Evolutionary conservation across 148 eudicot species (phyloP).

Genomic region (Camellia japonica): DNA sequence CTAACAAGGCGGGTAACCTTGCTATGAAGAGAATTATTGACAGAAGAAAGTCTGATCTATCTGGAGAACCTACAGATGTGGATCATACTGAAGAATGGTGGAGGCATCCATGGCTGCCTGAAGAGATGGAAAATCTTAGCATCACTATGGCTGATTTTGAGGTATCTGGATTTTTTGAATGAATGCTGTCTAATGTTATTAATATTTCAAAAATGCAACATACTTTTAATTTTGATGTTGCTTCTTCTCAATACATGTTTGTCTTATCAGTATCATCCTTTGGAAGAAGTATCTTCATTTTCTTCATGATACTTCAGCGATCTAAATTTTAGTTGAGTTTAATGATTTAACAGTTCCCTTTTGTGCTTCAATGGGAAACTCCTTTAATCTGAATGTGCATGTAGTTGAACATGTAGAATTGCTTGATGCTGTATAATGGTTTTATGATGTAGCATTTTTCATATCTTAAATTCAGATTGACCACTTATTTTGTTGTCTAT

Average conservation of each 20-base stretch:
- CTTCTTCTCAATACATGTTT: not conserved
- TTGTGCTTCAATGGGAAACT: not conserved
- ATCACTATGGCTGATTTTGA: slow-evolving; percentile 80
- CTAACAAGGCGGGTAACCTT: slow-evolving; percentile 75
- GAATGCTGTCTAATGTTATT: not conserved
- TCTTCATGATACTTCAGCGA: not conserved
- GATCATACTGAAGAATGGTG: slow-evolving; percentile 61
- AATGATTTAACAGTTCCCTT: not conserved
- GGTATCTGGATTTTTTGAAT: slow-evolving; percentile 32
- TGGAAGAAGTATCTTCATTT: not conserved
- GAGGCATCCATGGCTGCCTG: slow-evolving; percentile 63
- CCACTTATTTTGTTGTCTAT: too few species aligned
- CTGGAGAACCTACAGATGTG: slow-evolving; percentile 21
- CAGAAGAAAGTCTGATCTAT: slow-evolving; percentile 46
- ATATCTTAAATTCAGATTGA: too few species aligned
- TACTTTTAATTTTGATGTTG: not conserved
- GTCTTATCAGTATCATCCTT: not conserved
- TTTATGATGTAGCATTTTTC: too few species aligned
- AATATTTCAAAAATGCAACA: not conserved
- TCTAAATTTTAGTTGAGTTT: not conserved
- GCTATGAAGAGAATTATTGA: slow-evolving; percentile 79
- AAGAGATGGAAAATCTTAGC: slow-evolving; percentile 58
- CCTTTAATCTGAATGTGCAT: not conserved
- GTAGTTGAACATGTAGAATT: not conserved
- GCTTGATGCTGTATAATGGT: not conserved